A percentile compares a stretch with the other conserved stretches of the same genome.
Conservation (phyloP, 805 yeast species). For the Candida pseudofarinosa region DNA sequence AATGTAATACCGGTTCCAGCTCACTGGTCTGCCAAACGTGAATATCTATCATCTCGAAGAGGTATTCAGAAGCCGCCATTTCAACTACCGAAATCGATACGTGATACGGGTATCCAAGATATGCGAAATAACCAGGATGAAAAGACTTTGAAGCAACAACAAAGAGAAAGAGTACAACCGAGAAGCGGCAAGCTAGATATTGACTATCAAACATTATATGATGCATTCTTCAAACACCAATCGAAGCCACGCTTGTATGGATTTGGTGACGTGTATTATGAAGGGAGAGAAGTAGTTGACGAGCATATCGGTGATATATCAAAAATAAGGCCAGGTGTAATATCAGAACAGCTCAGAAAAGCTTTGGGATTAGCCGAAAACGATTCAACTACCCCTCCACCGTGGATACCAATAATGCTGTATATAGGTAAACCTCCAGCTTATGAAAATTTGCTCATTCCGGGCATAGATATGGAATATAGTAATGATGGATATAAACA, state of each 20-base stretch:
- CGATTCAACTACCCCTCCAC: slow-evolving; percentile 49
- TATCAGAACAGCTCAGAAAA: slow-evolving; percentile 55
- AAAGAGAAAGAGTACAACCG: slow-evolving; percentile 84
- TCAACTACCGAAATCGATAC: slow-evolving; percentile 71
- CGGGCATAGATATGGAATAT: slow-evolving; percentile 38
- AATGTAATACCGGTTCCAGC: slow-evolving; percentile 74
- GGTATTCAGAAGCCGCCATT: slow-evolving; percentile 70
- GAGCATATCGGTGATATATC: slow-evolving; percentile 32
- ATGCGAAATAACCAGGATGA: slow-evolving; percentile 72
- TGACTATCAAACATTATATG: slow-evolving; percentile 75
- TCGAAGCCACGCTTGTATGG: slow-evolving; percentile 62
- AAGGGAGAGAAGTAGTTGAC: slow-evolving; percentile 58
- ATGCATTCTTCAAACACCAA: slow-evolving; percentile 83
- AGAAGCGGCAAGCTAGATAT: slow-evolving; percentile 82
- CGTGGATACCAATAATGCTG: slow-evolving; percentile 75
- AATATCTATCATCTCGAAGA: slow-evolving; percentile 62
- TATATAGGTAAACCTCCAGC: slow-evolving; percentile 80
- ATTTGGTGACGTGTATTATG: slow-evolving; percentile 77
- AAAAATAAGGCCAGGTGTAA: slow-evolving; percentile 59
- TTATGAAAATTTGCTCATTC: slow-evolving; percentile 62
- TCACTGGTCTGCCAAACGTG: slow-evolving; percentile 81
- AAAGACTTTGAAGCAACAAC: slow-evolving; percentile 58
- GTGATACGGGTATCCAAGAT: slow-evolving; percentile 79
- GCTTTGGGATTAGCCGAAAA: slow-evolving; percentile 66
- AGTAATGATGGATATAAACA: slow-evolving; percentile 30